Base-by-base conservation (phyloP, 345 rosid species). In the Moringa oleifera region DNA sequence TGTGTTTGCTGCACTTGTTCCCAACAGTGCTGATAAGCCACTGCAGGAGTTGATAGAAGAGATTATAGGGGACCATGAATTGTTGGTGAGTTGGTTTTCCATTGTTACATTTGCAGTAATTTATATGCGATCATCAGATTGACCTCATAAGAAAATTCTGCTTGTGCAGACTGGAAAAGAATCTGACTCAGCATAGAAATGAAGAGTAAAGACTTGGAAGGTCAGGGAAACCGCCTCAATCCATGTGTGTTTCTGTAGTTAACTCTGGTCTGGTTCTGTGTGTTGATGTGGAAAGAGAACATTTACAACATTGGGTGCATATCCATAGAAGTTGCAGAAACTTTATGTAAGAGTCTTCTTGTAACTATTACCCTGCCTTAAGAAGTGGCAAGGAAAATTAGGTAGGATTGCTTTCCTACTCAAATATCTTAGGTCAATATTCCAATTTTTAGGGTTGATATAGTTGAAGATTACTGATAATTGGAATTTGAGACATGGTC, bases 31-130 rank as follows among this genome's bases (percentile, higher is more conserved):
- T 20, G 68, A 87, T 58, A 87, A 93, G 78, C 77, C 80, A 9
- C 65, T 93, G 21, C 68, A 63, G 49, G 94, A 85, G 68, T 65
- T 93, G 64, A 80, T 81, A 53, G 94, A 93, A 53, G 96, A 90
- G 68, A 82, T 93, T 61, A 81, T 87, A 89, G 98, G 88, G 19
- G 98, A 92, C 73, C 94, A 92, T 61, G 97, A 92, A 76, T 80
- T 81, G 81, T 31, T 93, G 87, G 97, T 90, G 68, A 85, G 88
- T 56, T 61, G 20, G n/a, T 57, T 2, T 56, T 55, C 0, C 28
- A 11, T 23, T 50, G 37, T 52, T 52, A 10, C 36, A 23, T 51
- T 68, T 18, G 23, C 47, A 41, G 47, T 41, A 65, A 11, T 18
- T 64, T 20, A 18, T 45, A 20, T 19, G 10, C 22, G 18, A 18